Base-by-base conservation (phyloP, 192 early-diverging fungal genomes). In the Spinellus fusiger region DNA sequence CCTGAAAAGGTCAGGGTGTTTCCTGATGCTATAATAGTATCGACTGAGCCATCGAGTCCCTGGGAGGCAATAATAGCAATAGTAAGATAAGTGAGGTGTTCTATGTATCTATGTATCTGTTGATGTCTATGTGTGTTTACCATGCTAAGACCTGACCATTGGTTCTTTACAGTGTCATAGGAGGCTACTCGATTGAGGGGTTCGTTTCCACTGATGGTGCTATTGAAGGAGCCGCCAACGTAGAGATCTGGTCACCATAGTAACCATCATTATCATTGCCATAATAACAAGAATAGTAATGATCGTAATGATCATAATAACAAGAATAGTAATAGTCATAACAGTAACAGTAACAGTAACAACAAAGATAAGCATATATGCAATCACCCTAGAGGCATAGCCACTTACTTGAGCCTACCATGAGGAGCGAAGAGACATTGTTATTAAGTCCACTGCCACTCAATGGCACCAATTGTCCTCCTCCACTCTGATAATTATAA, bases 401-500 rank as follows among this genome's bases (percentile, higher is more conserved):
- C 7, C 22, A 4, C 48, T 49, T 59, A 59, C 56, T 33, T 34
- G 59, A 61, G 26, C 23, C 49, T 27, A 37, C 34, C 5, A 66
- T 18, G 27, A 49, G 6, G 23, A 28, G 53, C 26, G 68, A 20
- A 16, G 80, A 66, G 25, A 66, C 50, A 53, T 40, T 59, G n/a
- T 57, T 57, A 40, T 59, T 66, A 0, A 65, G 10, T 10, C 63
- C 63, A 8, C 16, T 18, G 27, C 37, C 44, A 26, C 12, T 7
- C 10, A 65, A 18, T 35, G 63, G 54, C 15, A 31, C 10, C 1
- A 65, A 38, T 13, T 49, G 58, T 7, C 58, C 58, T 29, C 26
- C 26, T 0, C 20, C 32, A 22, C 13, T 6, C 13, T 37, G 27
- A 61, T 65, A 68, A 64, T 78, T 64, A 75, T 82, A 88, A 58